Evolutionary conservation across 176 grass and related monocot genomes (phyloP).

Genomic region (Typha latifolia): DNA sequence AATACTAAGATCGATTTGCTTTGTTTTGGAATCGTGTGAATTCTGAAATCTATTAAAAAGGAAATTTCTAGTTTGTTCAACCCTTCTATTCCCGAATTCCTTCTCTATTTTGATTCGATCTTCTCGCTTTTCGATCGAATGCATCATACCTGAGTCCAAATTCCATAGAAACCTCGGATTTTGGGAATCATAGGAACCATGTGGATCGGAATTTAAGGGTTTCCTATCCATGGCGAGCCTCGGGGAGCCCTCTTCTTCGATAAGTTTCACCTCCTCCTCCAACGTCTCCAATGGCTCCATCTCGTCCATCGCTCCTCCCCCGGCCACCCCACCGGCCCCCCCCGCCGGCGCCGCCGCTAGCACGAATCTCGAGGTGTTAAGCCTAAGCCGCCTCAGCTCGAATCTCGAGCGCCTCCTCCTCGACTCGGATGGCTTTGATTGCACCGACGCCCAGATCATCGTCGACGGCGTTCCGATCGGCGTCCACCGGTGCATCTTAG

Average conservation of each 20-base stretch:
- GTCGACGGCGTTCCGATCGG: constrained; percentile 48
- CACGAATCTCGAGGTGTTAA: constrained; percentile 39
- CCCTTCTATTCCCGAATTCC: too few relatives aligned
- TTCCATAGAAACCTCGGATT: background rate
- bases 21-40: too few relatives aligned
- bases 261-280: constrained; percentile 18
- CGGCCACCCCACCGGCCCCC: constrained; percentile 5
- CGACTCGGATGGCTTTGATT: constrained; percentile 54
- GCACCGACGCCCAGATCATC: constrained; percentile 81
- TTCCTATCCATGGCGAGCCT: constrained; percentile 4
- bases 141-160: too few relatives aligned
- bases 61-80: too few relatives aligned
- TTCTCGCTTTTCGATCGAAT: too few relatives aligned
- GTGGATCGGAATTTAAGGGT: background rate
- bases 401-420: constrained; percentile 70
- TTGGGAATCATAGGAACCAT: background rate
- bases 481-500: constrained; percentile 90
- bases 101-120: too few relatives aligned
- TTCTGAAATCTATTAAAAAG: too few relatives aligned
- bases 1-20: too few relatives aligned
- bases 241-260: constrained; percentile 16
- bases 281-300: constrained; percentile 24
- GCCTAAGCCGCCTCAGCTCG: constrained; percentile 61
- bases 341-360: constrained; percentile 6
- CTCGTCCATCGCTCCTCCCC: background rate